phyloP scores from a whole-genome alignment of 1,139 yeast species.

The Taphrina betulina region DNA sequence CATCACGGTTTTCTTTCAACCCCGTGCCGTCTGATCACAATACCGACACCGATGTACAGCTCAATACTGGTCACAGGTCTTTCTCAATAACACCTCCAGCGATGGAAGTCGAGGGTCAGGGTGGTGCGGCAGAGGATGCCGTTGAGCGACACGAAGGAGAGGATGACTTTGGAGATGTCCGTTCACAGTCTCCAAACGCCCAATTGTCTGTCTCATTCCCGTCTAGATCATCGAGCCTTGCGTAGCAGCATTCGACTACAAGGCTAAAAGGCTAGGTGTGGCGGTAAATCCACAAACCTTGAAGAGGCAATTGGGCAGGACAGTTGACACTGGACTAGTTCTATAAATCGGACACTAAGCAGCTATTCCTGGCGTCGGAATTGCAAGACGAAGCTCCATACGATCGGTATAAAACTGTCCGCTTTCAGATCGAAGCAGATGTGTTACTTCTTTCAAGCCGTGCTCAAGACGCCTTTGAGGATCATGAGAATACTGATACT shows the following conservation, averaged over 20 bases:
- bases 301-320: conserved; percentile 29
- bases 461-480: conserved; percentile 34
- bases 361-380: conserved; percentile 19
- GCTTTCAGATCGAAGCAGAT: conserved; percentile 36
- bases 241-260: conserved; percentile 35
- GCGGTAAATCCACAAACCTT: conserved; percentile 31
- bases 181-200: no score
- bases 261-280: conserved; percentile 31
- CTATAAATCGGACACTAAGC: conserved; percentile 10
- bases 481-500: conserved; percentile 5
- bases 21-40: no score
- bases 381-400: conserved; percentile 28
- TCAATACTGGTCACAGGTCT: no score
- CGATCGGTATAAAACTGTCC: conserved; percentile 12
- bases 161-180: conserved; percentile 20
- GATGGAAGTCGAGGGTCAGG: no score
- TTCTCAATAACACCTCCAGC: no score
- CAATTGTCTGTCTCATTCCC: no score
- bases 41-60: no score
- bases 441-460: conserved; percentile 35
- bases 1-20: no score
- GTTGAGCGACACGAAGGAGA: background rate
- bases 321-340: conserved; percentile 16
- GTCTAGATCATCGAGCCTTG: conserved; percentile 9
- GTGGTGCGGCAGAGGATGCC: conserved; percentile 1